These are phyloP conservation scores for Canariomyces notabilis DNA, from an alignment of 2,329 filamentous ascomycete species.

Conservation along the genomic window DNA sequence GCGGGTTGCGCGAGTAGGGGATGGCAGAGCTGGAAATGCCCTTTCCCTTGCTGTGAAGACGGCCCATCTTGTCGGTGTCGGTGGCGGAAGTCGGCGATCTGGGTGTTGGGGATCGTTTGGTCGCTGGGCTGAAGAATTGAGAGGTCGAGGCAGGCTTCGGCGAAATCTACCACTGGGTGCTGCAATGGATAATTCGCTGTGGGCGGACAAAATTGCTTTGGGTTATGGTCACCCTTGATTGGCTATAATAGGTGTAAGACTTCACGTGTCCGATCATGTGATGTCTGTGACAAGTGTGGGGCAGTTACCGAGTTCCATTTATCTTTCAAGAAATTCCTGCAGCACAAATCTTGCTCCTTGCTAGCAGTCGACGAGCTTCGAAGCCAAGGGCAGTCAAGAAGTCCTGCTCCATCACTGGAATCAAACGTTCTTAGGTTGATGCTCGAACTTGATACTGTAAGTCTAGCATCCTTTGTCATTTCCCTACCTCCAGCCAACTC, in stretches of 20 bases:
- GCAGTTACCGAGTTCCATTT: background rate
- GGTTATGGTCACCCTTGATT: constrained; percentile 37
- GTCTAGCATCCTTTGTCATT: constrained; percentile 31
- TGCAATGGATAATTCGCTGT: constrained; percentile 37
- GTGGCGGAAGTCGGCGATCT: constrained; percentile 30
- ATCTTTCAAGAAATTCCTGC: constrained; percentile 9
- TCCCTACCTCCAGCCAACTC: constrained; percentile 24
- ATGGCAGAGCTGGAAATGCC: constrained; percentile 94
- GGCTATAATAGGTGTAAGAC: background rate
- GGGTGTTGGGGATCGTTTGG: constrained; percentile 16
- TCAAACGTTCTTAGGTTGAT: too few species aligned
- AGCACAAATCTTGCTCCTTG: too few species aligned
- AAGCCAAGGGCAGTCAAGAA: too few species aligned
- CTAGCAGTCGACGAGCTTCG: too few species aligned
- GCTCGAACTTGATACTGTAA: too few species aligned
- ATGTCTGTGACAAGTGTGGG: background rate
- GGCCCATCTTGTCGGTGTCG: constrained; percentile 68
- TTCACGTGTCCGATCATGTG: constrained; percentile 7
- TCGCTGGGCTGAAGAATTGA: constrained; percentile 15
- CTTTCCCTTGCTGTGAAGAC: constrained; percentile 99
- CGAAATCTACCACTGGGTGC: constrained; percentile 25
- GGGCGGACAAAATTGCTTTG: constrained; percentile 35
- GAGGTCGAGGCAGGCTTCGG: constrained; percentile 7
- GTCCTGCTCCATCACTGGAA: too few species aligned
- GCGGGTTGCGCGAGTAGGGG: constrained; percentile 91